These are phyloP conservation scores for Cutaneotrichosporon daszewskae DNA, from an alignment of 1,284 basidiomycete species.

Conservation along the genomic window DNA sequence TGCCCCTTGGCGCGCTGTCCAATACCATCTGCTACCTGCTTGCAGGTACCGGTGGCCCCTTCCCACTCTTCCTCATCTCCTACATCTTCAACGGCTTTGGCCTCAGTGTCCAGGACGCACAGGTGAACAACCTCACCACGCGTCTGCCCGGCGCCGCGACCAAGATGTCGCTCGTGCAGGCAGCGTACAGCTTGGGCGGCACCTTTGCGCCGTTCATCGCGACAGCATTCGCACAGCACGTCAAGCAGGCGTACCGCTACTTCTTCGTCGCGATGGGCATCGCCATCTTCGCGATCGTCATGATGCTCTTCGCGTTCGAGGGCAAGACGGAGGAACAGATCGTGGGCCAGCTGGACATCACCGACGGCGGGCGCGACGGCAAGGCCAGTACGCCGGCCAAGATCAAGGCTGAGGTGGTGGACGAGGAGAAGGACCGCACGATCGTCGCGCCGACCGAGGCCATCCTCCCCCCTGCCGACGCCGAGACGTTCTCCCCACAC, in stretches of 20 bases:
- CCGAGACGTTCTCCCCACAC: background rate
- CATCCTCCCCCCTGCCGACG: background rate
- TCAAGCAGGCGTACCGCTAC: slow-evolving; percentile 9
- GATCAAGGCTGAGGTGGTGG: background rate
- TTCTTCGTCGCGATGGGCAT: slow-evolving; percentile 16
- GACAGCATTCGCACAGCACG: slow-evolving; percentile 54
- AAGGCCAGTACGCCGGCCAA: background rate
- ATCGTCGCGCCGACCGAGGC: background rate
- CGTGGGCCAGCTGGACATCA: background rate
- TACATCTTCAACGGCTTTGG: slow-evolving; percentile 15
- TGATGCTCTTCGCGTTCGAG: slow-evolving; percentile 16
- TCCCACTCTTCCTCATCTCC: slow-evolving; percentile 10
- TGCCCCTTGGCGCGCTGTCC: slow-evolving; percentile 9
- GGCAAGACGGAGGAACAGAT: slow-evolving; percentile 18
- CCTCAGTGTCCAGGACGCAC: slow-evolving; percentile 16
- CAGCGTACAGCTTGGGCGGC: slow-evolving; percentile 54
- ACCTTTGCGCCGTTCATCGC: slow-evolving; percentile 58
- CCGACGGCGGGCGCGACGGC: background rate
- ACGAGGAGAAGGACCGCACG: background rate
- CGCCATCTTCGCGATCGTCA: slow-evolving; percentile 2
- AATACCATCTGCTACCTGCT: slow-evolving; percentile 7
- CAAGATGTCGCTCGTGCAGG: slow-evolving; percentile 22
- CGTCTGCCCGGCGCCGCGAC: slow-evolving; percentile 14
- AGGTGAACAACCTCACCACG: slow-evolving; percentile 17
- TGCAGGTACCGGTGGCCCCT: slow-evolving; percentile 10